Conservation (phyloP, 805 yeast species). For the Lipomyces lipofer region DNA sequence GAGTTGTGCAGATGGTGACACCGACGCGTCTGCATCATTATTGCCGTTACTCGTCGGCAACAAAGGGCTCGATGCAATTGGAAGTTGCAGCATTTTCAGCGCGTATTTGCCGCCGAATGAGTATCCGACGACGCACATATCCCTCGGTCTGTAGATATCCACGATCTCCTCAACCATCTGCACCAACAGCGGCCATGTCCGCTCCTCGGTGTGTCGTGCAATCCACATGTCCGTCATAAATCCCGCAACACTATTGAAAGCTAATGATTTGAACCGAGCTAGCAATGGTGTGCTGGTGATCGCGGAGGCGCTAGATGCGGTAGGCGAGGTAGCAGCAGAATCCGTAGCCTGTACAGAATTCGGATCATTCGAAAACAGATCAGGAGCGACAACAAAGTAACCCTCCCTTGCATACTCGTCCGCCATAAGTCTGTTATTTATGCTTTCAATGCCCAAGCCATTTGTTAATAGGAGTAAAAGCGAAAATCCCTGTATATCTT, state of each 20-base stretch:
- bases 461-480: slow-evolving; percentile 35
- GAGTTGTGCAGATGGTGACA: background rate
- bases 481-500: slow-evolving; percentile 23
- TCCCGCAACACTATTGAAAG: slow-evolving; percentile 36
- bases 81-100: slow-evolving; percentile 35
- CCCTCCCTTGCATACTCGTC: slow-evolving; percentile 35
- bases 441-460: slow-evolving; percentile 38
- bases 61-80: background rate
- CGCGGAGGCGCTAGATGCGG: background rate
- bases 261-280: slow-evolving; percentile 33
- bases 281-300: slow-evolving; percentile 2
- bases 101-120: slow-evolving; percentile 41
- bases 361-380: slow-evolving; percentile 38
- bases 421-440: slow-evolving; percentile 37
- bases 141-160: slow-evolving; percentile 35
- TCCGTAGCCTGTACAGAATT: slow-evolving; percentile 18
- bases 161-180: slow-evolving; percentile 36
- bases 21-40: background rate
- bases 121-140: slow-evolving; percentile 38
- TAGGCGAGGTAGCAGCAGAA: too few species aligned
- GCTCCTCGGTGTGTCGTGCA: slow-evolving; percentile 39
- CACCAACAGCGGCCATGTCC: slow-evolving; percentile 35
- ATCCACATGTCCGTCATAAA: slow-evolving; percentile 42
- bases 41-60: background rate
- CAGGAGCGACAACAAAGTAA: slow-evolving; percentile 39